Percentiles rank a stretch among this genome's conserved stretches.
phyloP scores from a whole-genome alignment of 2,329 filamentous ascomycete genomes.

The Cladosporium sp. region DNA sequence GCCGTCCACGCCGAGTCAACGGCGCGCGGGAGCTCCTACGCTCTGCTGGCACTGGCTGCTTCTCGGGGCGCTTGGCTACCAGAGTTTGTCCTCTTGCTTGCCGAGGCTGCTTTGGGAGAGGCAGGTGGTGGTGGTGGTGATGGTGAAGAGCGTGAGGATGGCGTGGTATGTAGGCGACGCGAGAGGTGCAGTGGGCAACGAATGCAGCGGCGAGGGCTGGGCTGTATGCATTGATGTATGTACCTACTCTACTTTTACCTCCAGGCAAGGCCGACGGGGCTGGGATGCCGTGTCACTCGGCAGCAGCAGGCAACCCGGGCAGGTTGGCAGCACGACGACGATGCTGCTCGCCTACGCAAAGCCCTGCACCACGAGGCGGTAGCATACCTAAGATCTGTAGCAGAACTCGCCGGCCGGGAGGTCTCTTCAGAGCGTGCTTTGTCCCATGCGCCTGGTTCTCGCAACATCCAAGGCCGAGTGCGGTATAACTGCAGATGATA shows the following conservation, averaged over 20 bases:
- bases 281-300: conserved; percentile 1
- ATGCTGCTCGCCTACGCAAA: not conserved
- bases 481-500: not conserved
- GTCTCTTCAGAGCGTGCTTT: not conserved
- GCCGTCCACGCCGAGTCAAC: not conserved
- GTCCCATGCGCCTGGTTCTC: not conserved
- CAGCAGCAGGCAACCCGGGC: conserved; percentile 1
- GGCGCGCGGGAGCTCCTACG: not conserved
- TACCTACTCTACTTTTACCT: no score
- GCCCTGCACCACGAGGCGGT: not conserved
- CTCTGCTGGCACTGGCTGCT: not conserved
- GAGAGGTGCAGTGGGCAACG: no score
- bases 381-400: not conserved
- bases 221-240: no score
- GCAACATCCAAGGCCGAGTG: not conserved
- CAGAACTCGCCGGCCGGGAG: not conserved
- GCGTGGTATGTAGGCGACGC: not conserved
- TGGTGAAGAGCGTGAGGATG: not conserved
- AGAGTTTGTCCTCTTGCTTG: not conserved
- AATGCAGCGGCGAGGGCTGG: no score
- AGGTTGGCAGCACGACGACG: not conserved
- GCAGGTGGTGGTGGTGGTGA: no score
- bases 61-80: not conserved
- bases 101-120: not conserved
- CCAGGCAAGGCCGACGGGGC: not conserved